These are phyloP conservation scores for Cinchona pubescens DNA, from an alignment of 257 asterid genomes.

Conservation along the genomic window DNA sequence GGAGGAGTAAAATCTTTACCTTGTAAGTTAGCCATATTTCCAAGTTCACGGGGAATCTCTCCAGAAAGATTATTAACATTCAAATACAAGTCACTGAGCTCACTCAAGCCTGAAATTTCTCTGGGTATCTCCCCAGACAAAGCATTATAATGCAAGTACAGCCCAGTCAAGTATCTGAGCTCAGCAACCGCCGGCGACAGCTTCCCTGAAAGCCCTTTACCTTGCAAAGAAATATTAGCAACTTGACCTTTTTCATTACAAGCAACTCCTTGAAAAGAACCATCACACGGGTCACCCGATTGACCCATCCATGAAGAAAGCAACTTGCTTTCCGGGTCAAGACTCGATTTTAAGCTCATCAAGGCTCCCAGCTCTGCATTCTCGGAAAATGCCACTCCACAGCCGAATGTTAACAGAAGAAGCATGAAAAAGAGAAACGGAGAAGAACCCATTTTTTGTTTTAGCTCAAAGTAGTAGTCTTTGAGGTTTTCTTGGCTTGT, in stretches of 20 bases:
- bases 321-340: conserved; percentile 65
- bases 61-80: conserved; percentile 71
- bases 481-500: not conserved
- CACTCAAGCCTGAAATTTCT: conserved; percentile 76
- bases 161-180: conserved; percentile 76
- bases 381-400: conserved; percentile 15
- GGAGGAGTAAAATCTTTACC: conserved; percentile 39
- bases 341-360: conserved; percentile 63
- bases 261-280: conserved; percentile 71
- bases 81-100: conserved; percentile 77
- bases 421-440: conserved; percentile 24
- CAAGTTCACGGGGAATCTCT: conserved; percentile 55
- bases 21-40: conserved; percentile 79
- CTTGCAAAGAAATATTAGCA: conserved; percentile 83
- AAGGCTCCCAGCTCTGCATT: conserved; percentile 50
- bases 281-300: conserved; percentile 70
- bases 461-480: conserved; percentile 10
- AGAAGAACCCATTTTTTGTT: conserved; percentile 41
- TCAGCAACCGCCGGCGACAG: conserved; percentile 81
- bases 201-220: conserved; percentile 79
- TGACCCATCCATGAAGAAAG: conserved; percentile 69
- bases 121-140: conserved; percentile 76
- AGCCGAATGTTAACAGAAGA: conserved; percentile 28
- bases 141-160: conserved; percentile 77
- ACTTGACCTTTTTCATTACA: conserved; percentile 73